Evolutionary conservation across 1,139 yeast species (phyloP).

Genomic region (Hyphopichia pseudoburtonii): DNA sequence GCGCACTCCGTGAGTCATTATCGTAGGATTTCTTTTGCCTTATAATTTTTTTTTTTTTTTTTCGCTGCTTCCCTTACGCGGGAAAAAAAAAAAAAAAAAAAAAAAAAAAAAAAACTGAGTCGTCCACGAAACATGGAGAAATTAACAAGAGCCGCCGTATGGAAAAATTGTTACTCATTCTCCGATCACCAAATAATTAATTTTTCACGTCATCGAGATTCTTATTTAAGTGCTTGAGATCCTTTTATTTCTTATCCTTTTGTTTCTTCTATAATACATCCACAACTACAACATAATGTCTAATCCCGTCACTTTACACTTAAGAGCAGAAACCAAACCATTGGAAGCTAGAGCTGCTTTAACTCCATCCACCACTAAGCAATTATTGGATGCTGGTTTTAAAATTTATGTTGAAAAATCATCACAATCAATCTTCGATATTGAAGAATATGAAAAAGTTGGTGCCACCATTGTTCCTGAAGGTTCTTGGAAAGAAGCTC

Average conservation of each 20-base stretch:
- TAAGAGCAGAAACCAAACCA: slow-evolving; percentile 97
- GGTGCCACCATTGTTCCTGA: slow-evolving; percentile 91
- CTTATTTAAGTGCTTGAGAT: background rate
- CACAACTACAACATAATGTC: slow-evolving; percentile 10
- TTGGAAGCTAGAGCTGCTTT: slow-evolving; percentile 96
- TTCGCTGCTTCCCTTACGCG: no score
- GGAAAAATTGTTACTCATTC: background rate
- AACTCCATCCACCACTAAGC: slow-evolving; percentile 87
- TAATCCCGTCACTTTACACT: slow-evolving; percentile 57
- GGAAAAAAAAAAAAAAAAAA: background rate
- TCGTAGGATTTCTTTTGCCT: no score
- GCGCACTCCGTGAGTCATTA: no score
- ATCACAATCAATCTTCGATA: slow-evolving; percentile 74
- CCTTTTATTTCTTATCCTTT: background rate
- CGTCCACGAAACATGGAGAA: background rate
- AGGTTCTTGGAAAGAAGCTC: slow-evolving; percentile 92
- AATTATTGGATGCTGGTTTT: slow-evolving; percentile 84
- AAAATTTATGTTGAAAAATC: slow-evolving; percentile 85
- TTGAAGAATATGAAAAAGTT: slow-evolving; percentile 69
- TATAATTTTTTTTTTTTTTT: no score
- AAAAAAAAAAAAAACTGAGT: background rate
- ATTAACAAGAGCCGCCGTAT: no score
- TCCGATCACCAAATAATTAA: no score
- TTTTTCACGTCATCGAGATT: background rate
- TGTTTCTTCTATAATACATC: background rate